Evolutionary conservation across 108 stramenopile genomes (phyloP).

Genomic region (Aurantiochytrium sp.): DNA sequence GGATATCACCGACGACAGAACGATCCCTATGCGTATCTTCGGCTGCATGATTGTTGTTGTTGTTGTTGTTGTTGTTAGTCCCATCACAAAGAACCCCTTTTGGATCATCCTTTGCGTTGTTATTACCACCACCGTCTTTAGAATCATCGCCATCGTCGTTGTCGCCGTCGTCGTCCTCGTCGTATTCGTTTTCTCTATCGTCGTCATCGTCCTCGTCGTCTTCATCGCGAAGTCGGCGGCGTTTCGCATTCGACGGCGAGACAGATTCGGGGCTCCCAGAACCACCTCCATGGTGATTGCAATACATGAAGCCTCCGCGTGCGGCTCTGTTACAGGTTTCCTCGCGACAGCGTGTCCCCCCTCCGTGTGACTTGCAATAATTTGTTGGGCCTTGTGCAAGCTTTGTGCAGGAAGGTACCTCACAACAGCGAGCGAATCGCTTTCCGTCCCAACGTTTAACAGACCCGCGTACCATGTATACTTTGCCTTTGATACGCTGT

Average conservation of each 20-base stretch:
- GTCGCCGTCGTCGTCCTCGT: not conserved
- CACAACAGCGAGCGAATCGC: not conserved
- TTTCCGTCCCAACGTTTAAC: conserved; percentile 13
- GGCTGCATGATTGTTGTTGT: no score
- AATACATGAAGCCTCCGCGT: not conserved
- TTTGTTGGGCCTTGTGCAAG: not conserved
- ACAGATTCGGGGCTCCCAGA: not conserved
- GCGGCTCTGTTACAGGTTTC: not conserved
- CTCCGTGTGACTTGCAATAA: not conserved
- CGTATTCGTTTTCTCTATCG: not conserved
- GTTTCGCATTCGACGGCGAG: not conserved
- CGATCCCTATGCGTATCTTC: no score
- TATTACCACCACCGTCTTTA: not conserved
- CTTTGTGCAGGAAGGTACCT: not conserved
- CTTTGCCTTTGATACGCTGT: not conserved
- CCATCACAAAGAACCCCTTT: no score
- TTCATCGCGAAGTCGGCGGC: not conserved
- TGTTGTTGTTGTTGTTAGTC: no score
- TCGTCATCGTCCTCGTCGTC: not conserved
- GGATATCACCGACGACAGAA: no score
- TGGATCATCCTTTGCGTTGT: not conserved
- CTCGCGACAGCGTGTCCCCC: not conserved
- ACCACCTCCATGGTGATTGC: not conserved
- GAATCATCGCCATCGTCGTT: not conserved
- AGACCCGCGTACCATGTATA: not conserved